Percentiles rank a stretch among this genome's conserved stretches.
Conservation (phyloP, 805 yeast species). For the Cyberlindnera subsufficiens region DNA sequence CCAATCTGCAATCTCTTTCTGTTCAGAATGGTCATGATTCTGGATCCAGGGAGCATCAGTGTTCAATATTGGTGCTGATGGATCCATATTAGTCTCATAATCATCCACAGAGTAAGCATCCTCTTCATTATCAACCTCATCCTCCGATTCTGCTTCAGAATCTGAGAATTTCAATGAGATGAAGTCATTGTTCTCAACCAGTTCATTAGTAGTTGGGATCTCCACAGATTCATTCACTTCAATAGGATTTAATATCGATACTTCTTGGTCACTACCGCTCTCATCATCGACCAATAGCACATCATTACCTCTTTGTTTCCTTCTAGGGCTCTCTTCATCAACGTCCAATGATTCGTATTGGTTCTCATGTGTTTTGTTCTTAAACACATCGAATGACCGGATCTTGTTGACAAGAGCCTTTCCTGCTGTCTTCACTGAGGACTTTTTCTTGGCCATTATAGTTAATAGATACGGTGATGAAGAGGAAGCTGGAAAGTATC, state of each 20-base stretch:
- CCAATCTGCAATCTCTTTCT: constrained; percentile 80
- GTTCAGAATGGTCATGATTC: constrained; percentile 70
- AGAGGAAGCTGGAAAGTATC: too few relatives aligned
- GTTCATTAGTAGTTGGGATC: constrained; percentile 18
- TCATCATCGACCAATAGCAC: background rate
- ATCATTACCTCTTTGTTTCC: constrained; percentile 2
- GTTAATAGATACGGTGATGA: background rate
- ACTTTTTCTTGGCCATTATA: constrained; percentile 1
- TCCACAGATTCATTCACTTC: background rate
- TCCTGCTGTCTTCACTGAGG: constrained; percentile 8
- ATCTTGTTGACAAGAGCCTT: constrained; percentile 11
- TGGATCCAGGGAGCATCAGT: constrained; percentile 64
- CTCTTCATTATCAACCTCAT: constrained; percentile 16
- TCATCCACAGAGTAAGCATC: constrained; percentile 26
- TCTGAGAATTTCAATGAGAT: constrained; percentile 31
- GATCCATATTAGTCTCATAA: constrained; percentile 12
- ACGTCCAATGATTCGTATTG: constrained; percentile 12
- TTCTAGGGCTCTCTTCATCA: constrained; percentile 6
- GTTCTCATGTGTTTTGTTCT: constrained; percentile 20
- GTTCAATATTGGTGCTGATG: constrained; percentile 13
- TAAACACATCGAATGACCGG: constrained; percentile 19
- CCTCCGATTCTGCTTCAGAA: constrained; percentile 22
- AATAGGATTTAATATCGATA: background rate
- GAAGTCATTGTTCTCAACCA: constrained; percentile 35
- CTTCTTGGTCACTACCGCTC: constrained; percentile 4